Evolutionary conservation across 169 alveolate genomes (phyloP), one percentile per base, ranked within the genome.

Genomic region (Miamiensis avidus): DNA sequence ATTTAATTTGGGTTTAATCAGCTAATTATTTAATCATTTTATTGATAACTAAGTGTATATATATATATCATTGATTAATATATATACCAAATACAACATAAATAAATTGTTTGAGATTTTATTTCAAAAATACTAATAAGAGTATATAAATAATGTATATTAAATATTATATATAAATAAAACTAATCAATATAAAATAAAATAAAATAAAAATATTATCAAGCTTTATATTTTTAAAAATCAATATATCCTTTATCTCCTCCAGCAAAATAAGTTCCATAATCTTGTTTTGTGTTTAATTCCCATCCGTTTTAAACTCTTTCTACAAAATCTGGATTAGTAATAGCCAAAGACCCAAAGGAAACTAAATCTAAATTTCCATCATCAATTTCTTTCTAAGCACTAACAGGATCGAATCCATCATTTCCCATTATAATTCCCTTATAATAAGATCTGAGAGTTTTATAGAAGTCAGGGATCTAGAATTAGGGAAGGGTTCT

Each of bases 241-340:
- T 84, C 89, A 27, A 32, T 75, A 73, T 84, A 84, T 25, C 89
- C 89, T 76, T 84, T 77, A 34, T 75, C 76, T 64, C 73, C 79
- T 64, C 89, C 89, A 25, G 79, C 76, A 65, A 84, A 84, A 65
- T 64, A 75, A 29, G 31, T 75, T n/a, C 28, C 69, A 30, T 49
- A 72, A 76, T 84, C 89, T 27, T 76, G 78, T 28, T 65, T 31
- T 78, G n/a, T n/a, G n/a, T n/a, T n/a, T n/a, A n/a, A n/a, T n/a
- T n/a, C n/a, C n/a, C n/a, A n/a, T n/a, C n/a, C 78, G 65, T 84
- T 65, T 65, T 49, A 76, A n/a, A 84, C 75, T 84, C 89, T 75
- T 32, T 76, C 76, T 11, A 78, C 83, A 30, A 84, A 65, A 76
- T 84, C 89, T n/a, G 89, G 89, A 65, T 84, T 75, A 11, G n/a